Percentiles rank a stretch among this genome's conserved stretches.
Evolutionary conservation across 2,329 filamentous ascomycete genomes (phyloP).

Genomic region (Rhynchosporium secalis): DNA sequence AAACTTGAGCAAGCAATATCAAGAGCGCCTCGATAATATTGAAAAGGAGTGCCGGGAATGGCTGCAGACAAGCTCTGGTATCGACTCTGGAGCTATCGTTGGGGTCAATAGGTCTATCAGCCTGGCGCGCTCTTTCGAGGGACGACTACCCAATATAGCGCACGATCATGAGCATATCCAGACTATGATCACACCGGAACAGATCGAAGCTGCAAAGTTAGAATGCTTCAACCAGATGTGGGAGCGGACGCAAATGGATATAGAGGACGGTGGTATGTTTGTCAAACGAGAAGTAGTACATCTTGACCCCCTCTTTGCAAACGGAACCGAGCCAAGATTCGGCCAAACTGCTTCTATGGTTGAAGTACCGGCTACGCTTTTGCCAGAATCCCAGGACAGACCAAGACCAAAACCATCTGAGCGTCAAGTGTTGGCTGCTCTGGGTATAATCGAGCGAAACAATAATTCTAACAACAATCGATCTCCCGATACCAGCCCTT

Average conservation of each 20-base stretch:
- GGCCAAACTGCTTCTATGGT: neutral
- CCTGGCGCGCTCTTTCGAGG: neutral
- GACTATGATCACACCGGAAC: neutral
- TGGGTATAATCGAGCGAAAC: neutral
- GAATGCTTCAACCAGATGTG: neutral
- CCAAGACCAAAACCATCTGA: neutral
- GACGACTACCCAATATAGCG: neutral
- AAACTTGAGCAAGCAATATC: conserved; percentile 15
- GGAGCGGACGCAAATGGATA: neutral
- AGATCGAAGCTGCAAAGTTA: neutral
- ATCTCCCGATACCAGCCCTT: neutral
- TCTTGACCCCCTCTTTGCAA: conserved; percentile 1
- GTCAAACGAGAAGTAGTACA: neutral
- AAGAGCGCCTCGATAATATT: conserved; percentile 12
- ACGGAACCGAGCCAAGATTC: neutral
- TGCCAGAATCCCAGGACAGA: neutral
- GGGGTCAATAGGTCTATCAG: neutral
- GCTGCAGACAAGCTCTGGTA: neutral
- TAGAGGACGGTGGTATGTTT: neutral
- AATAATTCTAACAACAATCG: neutral
- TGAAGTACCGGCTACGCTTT: neutral
- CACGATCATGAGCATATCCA: neutral
- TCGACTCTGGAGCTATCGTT: neutral
- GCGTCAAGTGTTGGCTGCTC: neutral
- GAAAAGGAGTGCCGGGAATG: conserved; percentile 10